These are phyloP conservation scores for Gossypium gossypioides DNA, from an alignment of 441 rosid species.

Conservation along the genomic window DNA sequence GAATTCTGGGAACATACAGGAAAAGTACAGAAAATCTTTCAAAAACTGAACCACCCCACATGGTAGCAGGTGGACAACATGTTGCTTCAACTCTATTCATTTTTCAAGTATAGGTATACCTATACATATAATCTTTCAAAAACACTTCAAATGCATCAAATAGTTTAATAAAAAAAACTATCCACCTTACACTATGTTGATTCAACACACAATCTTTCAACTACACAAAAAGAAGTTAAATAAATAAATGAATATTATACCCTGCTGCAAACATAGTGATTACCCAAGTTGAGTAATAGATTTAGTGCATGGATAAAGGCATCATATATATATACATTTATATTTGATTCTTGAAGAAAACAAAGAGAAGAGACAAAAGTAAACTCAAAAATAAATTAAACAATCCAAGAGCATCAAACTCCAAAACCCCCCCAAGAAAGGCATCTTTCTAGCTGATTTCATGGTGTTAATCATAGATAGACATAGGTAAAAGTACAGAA, in stretches of 20 bases:
- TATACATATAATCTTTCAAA: no score
- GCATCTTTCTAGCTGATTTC: conserved; percentile 1
- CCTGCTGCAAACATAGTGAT: background rate
- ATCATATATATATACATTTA: background rate
- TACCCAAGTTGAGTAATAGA: background rate
- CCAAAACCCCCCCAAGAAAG: background rate
- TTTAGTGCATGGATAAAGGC: background rate
- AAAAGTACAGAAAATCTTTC: background rate
- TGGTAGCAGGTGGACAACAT: background rate
- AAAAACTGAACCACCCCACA: background rate
- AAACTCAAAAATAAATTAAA: background rate
- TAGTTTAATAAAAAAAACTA: no score
- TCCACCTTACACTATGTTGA: no score
- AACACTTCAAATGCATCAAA: no score
- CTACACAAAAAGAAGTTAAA: no score
- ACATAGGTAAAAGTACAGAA: background rate
- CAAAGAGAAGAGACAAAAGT: conserved; percentile 12
- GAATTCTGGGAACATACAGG: background rate
- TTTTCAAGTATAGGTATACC: no score
- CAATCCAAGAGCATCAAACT: background rate
- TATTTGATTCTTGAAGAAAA: background rate
- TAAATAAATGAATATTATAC: no score
- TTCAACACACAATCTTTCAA: no score
- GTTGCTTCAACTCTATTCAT: background rate
- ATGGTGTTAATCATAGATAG: background rate